These are phyloP conservation scores for Emmonsiellopsis sp. DNA, from an alignment of 2,329 filamentous ascomycete species.

Conservation along the genomic window DNA sequence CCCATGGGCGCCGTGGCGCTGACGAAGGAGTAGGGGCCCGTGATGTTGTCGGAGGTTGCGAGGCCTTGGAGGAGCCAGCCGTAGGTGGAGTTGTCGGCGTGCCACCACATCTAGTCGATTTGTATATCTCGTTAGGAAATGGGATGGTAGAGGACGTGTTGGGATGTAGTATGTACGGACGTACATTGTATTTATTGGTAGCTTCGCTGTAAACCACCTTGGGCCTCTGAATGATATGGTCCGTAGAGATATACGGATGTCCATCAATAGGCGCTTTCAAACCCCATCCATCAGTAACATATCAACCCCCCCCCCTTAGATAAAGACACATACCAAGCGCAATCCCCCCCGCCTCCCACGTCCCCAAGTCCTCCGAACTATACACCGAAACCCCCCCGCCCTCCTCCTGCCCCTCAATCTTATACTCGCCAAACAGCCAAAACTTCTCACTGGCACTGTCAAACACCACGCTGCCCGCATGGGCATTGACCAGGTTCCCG, in stretches of 20 bases:
- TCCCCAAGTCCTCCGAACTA: slow-evolving; percentile 51
- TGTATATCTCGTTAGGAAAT: neutral
- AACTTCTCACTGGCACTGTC: slow-evolving; percentile 46
- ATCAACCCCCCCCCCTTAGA: slow-evolving; percentile 25
- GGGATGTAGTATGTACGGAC: slow-evolving; percentile 5
- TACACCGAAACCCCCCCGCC: slow-evolving; percentile 53
- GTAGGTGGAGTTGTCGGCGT: slow-evolving; percentile 50
- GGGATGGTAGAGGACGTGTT: neutral
- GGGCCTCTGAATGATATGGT: slow-evolving; percentile 52
- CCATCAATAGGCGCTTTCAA: slow-evolving; percentile 41
- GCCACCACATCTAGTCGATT: slow-evolving; percentile 46
- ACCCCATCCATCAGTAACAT: neutral
- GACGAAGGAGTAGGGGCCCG: slow-evolving; percentile 46
- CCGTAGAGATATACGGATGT: slow-evolving; percentile 45
- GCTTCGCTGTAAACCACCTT: slow-evolving; percentile 49
- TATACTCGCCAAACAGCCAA: slow-evolving; percentile 55
- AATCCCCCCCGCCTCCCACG: slow-evolving; percentile 49
- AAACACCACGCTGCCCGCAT: slow-evolving; percentile 48
- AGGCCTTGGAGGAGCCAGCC: slow-evolving; percentile 48
- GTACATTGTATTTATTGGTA: slow-evolving; percentile 47
- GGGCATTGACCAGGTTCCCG: slow-evolving; percentile 51
- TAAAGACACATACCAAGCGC: slow-evolving; percentile 29
- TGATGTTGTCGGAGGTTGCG: slow-evolving; percentile 43
- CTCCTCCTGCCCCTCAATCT: slow-evolving; percentile 47
- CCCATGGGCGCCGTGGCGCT: slow-evolving; percentile 47